Evolutionary conservation across 2,329 filamentous ascomycete species (phyloP).

Genomic region (Aspergillus fructus): DNA sequence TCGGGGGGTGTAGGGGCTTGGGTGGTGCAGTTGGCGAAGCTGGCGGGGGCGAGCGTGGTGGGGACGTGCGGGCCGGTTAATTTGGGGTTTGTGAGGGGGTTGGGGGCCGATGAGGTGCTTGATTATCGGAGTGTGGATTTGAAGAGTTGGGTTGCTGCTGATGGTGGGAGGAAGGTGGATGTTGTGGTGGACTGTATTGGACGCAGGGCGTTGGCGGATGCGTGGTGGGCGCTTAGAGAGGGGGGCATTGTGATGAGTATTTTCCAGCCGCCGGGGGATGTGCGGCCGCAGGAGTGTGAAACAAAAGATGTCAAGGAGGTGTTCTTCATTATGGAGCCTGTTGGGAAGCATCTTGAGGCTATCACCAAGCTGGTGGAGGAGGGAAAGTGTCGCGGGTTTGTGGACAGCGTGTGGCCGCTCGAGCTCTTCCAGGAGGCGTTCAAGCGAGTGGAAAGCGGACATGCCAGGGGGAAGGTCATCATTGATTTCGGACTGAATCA

Average conservation of each 20-base stretch:
- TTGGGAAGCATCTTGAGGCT: slow-evolving; percentile 35
- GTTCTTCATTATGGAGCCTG: slow-evolving; percentile 46
- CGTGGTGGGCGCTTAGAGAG: slow-evolving; percentile 43
- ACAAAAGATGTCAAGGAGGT: slow-evolving; percentile 30
- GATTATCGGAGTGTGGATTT: slow-evolving; percentile 36
- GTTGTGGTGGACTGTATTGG: slow-evolving; percentile 49
- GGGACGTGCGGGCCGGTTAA: slow-evolving; percentile 42
- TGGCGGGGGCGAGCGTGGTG: slow-evolving; percentile 37
- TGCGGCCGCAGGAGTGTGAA: slow-evolving; percentile 27
- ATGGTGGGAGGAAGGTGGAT: slow-evolving; percentile 36
- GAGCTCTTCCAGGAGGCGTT: slow-evolving; percentile 43
- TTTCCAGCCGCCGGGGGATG: slow-evolving; percentile 35
- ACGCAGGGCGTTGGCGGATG: slow-evolving; percentile 40
- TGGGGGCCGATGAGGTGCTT: slow-evolving; percentile 45
- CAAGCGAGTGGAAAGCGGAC: slow-evolving; percentile 38
- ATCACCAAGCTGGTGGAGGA: slow-evolving; percentile 42
- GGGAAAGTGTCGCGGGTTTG: slow-evolving; percentile 33
- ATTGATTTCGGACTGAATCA: slow-evolving; percentile 27
- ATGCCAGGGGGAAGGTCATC: slow-evolving; percentile 47
- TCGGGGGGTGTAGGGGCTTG: slow-evolving; percentile 48
- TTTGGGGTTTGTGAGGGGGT: slow-evolving; percentile 36
- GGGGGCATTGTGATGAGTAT: slow-evolving; percentile 42
- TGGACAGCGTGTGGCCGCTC: slow-evolving; percentile 45
- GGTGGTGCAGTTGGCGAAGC: slow-evolving; percentile 36
- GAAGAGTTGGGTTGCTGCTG: slow-evolving; percentile 29